Base-by-base conservation (phyloP, 192 early-diverging fungal genomes). In the Cetraspora pellucida region DNA sequence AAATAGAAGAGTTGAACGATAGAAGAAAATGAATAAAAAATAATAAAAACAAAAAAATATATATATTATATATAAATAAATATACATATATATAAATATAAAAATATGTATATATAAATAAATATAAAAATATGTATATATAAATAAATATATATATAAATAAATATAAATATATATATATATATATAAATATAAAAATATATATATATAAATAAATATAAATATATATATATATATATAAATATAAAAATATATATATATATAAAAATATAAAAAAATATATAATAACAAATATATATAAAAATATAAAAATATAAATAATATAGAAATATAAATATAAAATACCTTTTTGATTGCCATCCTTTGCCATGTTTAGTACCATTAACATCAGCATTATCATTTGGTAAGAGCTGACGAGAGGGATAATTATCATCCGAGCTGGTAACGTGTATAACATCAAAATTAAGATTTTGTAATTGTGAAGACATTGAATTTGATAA, bases 261-360 rank as follows among this genome's bases (percentile, higher is more conserved):
- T 2, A 27, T 31, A 27, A 11, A 4, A 61, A 59, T 59, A 21
- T 7, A 59, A 49, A 60, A 19, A 25, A 25, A 60, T 11, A 21
- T 25, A 61, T 61, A 61, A 61, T 11, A 61, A 61, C 8, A 6
- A n/a, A 37, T 64, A 14, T 17, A 7, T 17, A 30, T 19, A 43
- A 44, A 16, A 64, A 43, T 37, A 64, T 17, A 64, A 16, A 43
- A 37, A 58, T 14, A 64, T 27, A 64, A 64, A 64, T 43, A 64
- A 65, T 63, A 57, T 64, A 47, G 31, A 74, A 46, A 10, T 49
- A 58, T 10, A 21, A 44, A 17, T 43, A 17, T 43, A 52, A 70
- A 55, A 66, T 82, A 87, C 86, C 75, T 85, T 65, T 77, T 55
- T 3, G 86, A 85, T 46, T 87, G 84, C 86, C 86, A 87, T 57